Percentiles rank a stretch among this genome's conserved stretches.
phyloP scores from a whole-genome alignment of 179 eudicot genomes.

The Beta lomatogona region DNA sequence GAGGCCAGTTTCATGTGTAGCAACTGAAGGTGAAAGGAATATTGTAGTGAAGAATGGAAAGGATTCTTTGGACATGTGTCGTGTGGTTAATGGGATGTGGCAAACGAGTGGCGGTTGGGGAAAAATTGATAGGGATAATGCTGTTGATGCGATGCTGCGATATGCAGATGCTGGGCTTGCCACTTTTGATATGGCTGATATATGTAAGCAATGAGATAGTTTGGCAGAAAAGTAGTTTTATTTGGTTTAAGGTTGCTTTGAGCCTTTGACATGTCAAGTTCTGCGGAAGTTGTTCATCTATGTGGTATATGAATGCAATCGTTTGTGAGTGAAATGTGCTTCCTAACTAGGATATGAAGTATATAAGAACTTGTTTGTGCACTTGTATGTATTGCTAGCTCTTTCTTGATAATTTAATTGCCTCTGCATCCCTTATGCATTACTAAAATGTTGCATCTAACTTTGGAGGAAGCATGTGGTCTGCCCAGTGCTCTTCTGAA shows the following conservation, averaged over 20 bases:
- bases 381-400: neutral
- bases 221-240: neutral
- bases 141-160: constrained; percentile 57
- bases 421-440: constrained; percentile 4
- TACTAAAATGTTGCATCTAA: neutral
- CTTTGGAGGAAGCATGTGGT: neutral
- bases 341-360: neutral
- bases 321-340: neutral
- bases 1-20: constrained; percentile 42
- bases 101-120: constrained; percentile 85
- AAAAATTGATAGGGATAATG: constrained; percentile 49
- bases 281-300: neutral
- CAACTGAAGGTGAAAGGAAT: constrained; percentile 41
- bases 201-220: constrained; percentile 45
- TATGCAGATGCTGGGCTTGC: constrained; percentile 68
- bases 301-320: constrained; percentile 10
- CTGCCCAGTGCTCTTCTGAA: no score
- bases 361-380: neutral
- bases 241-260: constrained; percentile 3
- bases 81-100: constrained; percentile 79
- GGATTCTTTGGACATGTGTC: constrained; percentile 61
- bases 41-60: constrained; percentile 60
- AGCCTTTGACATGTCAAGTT: constrained; percentile 13
- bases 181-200: constrained; percentile 71
- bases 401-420: neutral